Percentiles rank a stretch among this genome's conserved stretches.
Evolutionary conservation across 805 yeast species (phyloP).

Genomic region (Candida incommunis): DNA sequence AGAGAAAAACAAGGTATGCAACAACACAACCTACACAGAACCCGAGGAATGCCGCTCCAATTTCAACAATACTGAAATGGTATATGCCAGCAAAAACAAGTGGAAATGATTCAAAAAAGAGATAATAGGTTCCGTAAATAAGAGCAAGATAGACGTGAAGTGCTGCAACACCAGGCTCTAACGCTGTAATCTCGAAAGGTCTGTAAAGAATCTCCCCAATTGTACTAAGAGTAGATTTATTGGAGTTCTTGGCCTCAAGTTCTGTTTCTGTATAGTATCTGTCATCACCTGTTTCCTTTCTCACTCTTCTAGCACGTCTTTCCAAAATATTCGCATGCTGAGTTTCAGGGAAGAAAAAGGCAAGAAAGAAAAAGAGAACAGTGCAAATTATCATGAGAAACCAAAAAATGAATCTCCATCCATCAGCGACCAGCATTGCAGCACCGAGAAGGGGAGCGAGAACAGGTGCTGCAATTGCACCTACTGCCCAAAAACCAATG

Average conservation of each 20-base stretch:
- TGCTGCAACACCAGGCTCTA: slow-evolving; percentile 44
- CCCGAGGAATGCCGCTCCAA: slow-evolving; percentile 34
- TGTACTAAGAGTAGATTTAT: not conserved
- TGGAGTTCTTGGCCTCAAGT: slow-evolving; percentile 1
- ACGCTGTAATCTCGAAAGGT: slow-evolving; percentile 33
- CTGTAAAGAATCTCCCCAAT: slow-evolving; percentile 11
- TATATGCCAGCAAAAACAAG: slow-evolving; percentile 33
- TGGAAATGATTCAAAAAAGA: slow-evolving; percentile 52
- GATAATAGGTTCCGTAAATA: slow-evolving; percentile 36
- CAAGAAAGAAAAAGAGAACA: slow-evolving; percentile 22
- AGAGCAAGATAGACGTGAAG: slow-evolving; percentile 38
- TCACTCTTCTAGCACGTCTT: slow-evolving; percentile 34
- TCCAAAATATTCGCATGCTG: slow-evolving; percentile 29
- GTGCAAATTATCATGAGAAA: slow-evolving; percentile 28
- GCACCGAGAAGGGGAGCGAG: slow-evolving; percentile 46
- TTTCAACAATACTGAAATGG: slow-evolving; percentile 32
- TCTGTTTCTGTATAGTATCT: slow-evolving; percentile 13
- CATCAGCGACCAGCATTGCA: slow-evolving; percentile 29
- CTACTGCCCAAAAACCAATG: slow-evolving; percentile 38
- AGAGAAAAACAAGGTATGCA: slow-evolving; percentile 20
- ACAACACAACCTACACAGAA: slow-evolving; percentile 31
- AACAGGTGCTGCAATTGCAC: slow-evolving; percentile 41
- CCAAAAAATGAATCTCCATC: slow-evolving; percentile 46
- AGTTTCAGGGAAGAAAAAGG: slow-evolving; percentile 35
- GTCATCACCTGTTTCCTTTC: slow-evolving; percentile 28